Base-by-base conservation (phyloP, 1,284 basidiomycete genomes). In the Erythrobasidium hasegawianum region DNA sequence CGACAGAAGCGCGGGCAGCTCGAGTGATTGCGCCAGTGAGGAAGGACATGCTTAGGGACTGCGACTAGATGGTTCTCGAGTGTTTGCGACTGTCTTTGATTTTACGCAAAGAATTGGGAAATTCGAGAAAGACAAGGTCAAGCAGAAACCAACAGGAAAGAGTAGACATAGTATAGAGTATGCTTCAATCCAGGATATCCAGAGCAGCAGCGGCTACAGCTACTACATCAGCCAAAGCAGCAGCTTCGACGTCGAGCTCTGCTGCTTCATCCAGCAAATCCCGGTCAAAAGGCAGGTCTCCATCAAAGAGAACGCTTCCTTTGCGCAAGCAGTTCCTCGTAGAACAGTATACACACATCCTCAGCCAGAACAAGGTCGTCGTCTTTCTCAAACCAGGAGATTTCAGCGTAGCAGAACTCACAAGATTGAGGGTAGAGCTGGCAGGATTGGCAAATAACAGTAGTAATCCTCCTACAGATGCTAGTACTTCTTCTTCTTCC, bases 371-470 rank as follows among this genome's bases (percentile, higher is more conserved):
- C 43, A 68, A 75, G 13, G 70, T 79, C 40, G 74, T 80, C 59
- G 71, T 81, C 10, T 72, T 81, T 45, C 79, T 80, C 71, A 73
- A 77, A 29, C 78, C 78, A 50, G 75, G 72, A 57, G 78, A 79
- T 70, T 73, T 80, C 41, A 68, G 74, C 2, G 76, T 76, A 0
- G 68, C 72, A 20, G 77, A 80, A 68, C 75, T 76, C 59, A 61
- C 68, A 2, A 54, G 64, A 0, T 68, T 81, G 2, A 71, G 79
- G 10, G 58, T 71, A 1, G 76, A 76, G 2, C 73, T 80, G 39
- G 59, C 70, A 14, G 43, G 68, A 7, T 70, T 79, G 27, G 74
- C 75, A 1, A 55, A 26, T 26, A 39, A 38, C 2, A 52, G 50
- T 18, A 65, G 52, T 27, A 65, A 58, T 22, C n/a, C n/a, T n/a